These are phyloP conservation scores for Zostera marina DNA, from an alignment of 116 monocot species.

Conservation along the genomic window DNA sequence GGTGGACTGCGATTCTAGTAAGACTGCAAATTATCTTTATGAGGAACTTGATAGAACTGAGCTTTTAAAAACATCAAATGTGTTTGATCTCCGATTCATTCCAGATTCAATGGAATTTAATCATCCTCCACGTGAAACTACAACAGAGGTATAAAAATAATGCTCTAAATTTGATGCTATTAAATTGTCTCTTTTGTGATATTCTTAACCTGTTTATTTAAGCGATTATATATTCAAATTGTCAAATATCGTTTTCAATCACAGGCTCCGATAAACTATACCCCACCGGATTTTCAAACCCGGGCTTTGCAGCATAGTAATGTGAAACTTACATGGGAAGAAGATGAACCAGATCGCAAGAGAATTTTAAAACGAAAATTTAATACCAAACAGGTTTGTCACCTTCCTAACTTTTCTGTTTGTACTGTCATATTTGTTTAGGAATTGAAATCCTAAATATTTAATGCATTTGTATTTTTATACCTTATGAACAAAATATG, in stretches of 20 bases:
- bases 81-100: constrained; percentile 82
- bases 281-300: constrained; percentile 60
- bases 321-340: constrained; percentile 86
- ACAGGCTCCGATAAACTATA: constrained; percentile 63
- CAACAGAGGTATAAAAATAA: constrained; percentile 47
- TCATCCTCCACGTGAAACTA: constrained; percentile 48
- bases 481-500: too few relatives aligned
- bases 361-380: constrained; percentile 64
- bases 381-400: constrained; percentile 46
- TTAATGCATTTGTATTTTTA: background rate
- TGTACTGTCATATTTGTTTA: background rate
- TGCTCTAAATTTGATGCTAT: background rate
- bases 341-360: constrained; percentile 66
- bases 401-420: background rate
- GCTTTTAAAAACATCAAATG: constrained; percentile 65
- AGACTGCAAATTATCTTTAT: constrained; percentile 78
- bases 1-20: constrained; percentile 72
- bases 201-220: background rate
- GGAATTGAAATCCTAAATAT: background rate
- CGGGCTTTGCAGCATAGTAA: constrained; percentile 79
- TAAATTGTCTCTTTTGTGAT: background rate
- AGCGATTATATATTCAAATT: background rate
- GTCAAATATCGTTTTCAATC: background rate
- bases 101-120: constrained; percentile 76
- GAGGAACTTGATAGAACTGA: constrained; percentile 69